A percentile compares a stretch with the other conserved stretches of the same genome.
These are phyloP conservation scores for Sclerotinia subarctica DNA, from an alignment of 2,329 filamentous ascomycete species.

Conservation along the genomic window DNA sequence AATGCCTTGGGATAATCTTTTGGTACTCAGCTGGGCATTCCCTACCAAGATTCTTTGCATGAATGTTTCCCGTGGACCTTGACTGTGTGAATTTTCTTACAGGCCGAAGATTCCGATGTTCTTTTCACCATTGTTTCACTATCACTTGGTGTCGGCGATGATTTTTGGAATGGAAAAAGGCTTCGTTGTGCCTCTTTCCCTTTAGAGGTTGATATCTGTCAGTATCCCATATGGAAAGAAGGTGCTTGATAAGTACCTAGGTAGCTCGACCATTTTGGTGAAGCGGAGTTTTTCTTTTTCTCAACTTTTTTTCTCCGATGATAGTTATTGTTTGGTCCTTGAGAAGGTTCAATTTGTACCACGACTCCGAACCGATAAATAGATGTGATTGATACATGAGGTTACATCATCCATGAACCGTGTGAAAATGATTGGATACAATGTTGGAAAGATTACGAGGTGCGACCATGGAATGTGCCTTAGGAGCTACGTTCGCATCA, in stretches of 20 bases:
- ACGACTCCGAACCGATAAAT: not conserved
- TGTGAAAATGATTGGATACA: constrained; percentile 6
- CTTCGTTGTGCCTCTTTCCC: not conserved
- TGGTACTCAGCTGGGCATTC: not conserved
- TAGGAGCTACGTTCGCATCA: too few relatives aligned
- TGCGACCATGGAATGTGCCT: not conserved
- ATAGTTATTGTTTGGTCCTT: not conserved
- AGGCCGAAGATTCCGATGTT: not conserved
- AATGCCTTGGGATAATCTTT: not conserved
- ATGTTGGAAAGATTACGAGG: not conserved
- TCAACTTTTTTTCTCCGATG: not conserved
- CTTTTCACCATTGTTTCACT: not conserved
- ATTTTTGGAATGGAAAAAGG: not conserved
- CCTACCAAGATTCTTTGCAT: not conserved
- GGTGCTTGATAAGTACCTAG: too few relatives aligned
- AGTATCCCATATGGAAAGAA: not conserved
- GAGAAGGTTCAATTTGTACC: not conserved
- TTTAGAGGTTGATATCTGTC: not conserved
- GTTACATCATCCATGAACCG: not conserved
- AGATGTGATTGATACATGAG: not conserved
- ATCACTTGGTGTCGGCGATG: not conserved
- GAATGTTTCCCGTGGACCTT: not conserved
- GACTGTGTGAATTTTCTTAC: not conserved
- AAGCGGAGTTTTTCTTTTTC: not conserved
- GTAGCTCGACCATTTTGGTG: not conserved